Evolutionary conservation across 345 rosid genomes (phyloP), one percentile per base, ranked within the genome.

Genomic region (Heritiera fomes): DNA sequence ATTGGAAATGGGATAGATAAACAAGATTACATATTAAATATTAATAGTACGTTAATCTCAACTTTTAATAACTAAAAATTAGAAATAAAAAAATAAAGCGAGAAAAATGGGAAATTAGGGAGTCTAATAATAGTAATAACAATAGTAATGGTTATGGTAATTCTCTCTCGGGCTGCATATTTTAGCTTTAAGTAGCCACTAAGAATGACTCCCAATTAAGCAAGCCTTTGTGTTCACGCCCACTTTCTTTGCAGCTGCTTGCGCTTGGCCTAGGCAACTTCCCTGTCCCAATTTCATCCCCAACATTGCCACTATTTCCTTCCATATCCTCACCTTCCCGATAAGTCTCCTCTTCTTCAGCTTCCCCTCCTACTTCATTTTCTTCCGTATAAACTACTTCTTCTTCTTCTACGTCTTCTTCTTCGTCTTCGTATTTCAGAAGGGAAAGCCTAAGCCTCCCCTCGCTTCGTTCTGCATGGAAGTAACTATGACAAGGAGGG

Each of bases 391-490:
- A 15, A 67, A 8, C 59, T 7, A 4, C 78, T 14, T 84, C 84
- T 8, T 73, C 69, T 4, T 59, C 82, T 2, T 0, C 58, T 3
- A n/a, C 82, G n/a, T 50, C 65, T 60, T 68, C 83, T 55, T 68
- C 82, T 20, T 71, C 71, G 0, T 64, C 80, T 46, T 77, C 80
- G 0, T 71, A 70, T 46, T 67, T 62, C 12, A 82, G 30, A 53
- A 91, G 66, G 76, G 83, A 77, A 76, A 96, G 84, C 82, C 87
- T 84, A 63, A 96, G 96, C 83, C 95, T 87, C 61, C 99, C 97
- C 1, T 86, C 79, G 70, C 85, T 75, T 70, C 98, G 88, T 77
- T 96, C 94, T 46, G 90, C 88, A 8, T 85, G 88, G 82, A 96
- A 90, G 62, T 59, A 77, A 41, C 78, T 41, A 45, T n/a, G 78